A percentile compares a stretch with the other conserved stretches of the same genome.
Conservation (phyloP, 768 basidiomycete genomes). For the Porpolomopsis calyptriformis region DNA sequence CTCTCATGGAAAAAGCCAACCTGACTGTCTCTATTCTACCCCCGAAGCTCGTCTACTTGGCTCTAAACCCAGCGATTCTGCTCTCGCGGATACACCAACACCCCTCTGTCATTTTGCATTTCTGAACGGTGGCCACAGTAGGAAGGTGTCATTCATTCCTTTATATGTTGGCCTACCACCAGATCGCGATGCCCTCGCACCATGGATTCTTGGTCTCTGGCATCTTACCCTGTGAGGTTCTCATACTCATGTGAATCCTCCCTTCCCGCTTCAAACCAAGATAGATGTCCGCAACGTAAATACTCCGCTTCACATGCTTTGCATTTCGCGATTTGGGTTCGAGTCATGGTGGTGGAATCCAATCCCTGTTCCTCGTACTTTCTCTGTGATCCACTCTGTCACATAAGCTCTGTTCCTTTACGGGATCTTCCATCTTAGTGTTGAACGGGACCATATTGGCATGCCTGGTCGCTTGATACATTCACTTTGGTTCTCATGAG, state of each 20-base stretch:
- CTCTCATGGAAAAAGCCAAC: neutral
- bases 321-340: no score
- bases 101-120: slow-evolving; percentile 9
- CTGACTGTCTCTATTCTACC: neutral
- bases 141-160: slow-evolving; percentile 10
- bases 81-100: neutral
- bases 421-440: neutral
- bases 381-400: no score
- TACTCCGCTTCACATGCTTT: no score
- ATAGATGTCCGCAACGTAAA: no score
- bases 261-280: neutral
- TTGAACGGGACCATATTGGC: neutral
- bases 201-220: slow-evolving; percentile 3
- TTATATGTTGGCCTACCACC: slow-evolving; percentile 12
- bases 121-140: slow-evolving; percentile 8
- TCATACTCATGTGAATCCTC: neutral
- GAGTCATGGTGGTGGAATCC: no score
- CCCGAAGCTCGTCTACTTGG: neutral
- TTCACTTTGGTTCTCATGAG: no score
- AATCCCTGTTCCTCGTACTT: no score
- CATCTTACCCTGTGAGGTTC: slow-evolving; percentile 2
- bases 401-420: neutral
- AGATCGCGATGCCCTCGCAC: slow-evolving; percentile 29
- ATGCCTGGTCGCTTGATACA: no score
- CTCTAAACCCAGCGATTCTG: neutral